phyloP scores from a whole-genome alignment of 306 rosid species.

The Medicago arabica region DNA sequence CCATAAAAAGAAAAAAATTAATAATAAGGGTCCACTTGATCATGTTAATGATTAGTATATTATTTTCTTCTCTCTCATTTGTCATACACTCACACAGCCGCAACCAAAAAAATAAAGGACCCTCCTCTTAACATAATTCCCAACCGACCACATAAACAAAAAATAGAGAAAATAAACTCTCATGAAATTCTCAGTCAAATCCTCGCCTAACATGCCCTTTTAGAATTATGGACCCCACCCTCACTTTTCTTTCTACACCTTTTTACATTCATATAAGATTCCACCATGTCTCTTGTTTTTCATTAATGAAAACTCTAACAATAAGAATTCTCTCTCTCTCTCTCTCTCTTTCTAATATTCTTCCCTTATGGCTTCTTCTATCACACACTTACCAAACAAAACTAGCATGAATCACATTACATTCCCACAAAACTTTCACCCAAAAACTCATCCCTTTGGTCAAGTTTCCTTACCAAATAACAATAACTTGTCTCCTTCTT shows the following conservation, averaged over 20 bases:
- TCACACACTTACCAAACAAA: conserved; percentile 31
- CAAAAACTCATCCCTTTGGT: conserved; percentile 58
- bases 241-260: conserved; percentile 28
- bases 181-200: conserved; percentile 45
- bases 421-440: conserved; percentile 46
- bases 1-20: background rate
- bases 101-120: conserved; percentile 21
- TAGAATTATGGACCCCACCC: conserved; percentile 28
- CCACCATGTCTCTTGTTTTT: conserved; percentile 31
- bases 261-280: conserved; percentile 41
- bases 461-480: conserved; percentile 55
- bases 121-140: conserved; percentile 36
- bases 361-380: conserved; percentile 47
- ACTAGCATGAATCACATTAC: conserved; percentile 46
- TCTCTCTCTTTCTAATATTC: conserved; percentile 17
- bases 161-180: background rate
- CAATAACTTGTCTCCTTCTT: conserved; percentile 5
- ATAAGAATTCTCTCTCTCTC: background rate
- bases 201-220: conserved; percentile 60
- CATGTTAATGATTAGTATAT: background rate
- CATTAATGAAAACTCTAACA: background rate
- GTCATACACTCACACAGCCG: conserved; percentile 38
- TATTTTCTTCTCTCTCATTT: background rate
- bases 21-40: conserved; percentile 5
- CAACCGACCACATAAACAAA: conserved; percentile 52